Percentiles rank a stretch among this genome's conserved stretches.
Conservation (phyloP, 805 yeast species). For the Wickerhamomyces alni region DNA sequence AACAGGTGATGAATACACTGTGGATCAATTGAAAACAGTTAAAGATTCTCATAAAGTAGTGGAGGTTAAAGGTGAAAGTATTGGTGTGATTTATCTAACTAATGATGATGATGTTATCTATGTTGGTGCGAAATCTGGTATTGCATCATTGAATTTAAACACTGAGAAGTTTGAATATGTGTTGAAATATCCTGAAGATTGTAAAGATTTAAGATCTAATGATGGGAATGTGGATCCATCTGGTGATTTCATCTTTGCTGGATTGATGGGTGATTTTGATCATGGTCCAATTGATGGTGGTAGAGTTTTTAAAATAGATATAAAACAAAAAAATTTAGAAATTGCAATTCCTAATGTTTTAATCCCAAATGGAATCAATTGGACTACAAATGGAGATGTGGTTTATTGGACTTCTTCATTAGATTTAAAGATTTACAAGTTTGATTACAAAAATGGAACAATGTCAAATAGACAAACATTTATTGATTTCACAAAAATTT, state of each 20-base stretch:
- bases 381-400: constrained; percentile 35
- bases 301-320: constrained; percentile 37
- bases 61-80: constrained; percentile 33
- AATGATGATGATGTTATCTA: constrained; percentile 40
- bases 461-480: constrained; percentile 32
- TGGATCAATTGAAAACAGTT: constrained; percentile 18
- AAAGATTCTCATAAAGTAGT: constrained; percentile 32
- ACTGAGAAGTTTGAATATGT: constrained; percentile 32
- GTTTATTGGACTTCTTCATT: constrained; percentile 52
- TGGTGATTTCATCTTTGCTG: constrained; percentile 69
- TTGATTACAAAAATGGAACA: constrained; percentile 34
- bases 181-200: constrained; percentile 27
- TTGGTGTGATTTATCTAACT: constrained; percentile 75
- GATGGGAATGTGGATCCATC: constrained; percentile 78
- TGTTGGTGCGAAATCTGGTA: constrained; percentile 61
- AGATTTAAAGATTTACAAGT: constrained; percentile 40
- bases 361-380: constrained; percentile 67
- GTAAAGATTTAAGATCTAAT: constrained; percentile 51
- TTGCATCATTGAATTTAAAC: constrained; percentile 46
- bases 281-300: constrained; percentile 42
- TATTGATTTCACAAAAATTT: constrained; percentile 29
- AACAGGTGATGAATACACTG: constrained; percentile 20
- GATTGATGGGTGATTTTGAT: constrained; percentile 66
- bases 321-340: constrained; percentile 23
- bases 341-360: constrained; percentile 33